phyloP scores from a whole-genome alignment of 495 filamentous ascomycete species.

The Podospora pseudoanserina region DNA sequence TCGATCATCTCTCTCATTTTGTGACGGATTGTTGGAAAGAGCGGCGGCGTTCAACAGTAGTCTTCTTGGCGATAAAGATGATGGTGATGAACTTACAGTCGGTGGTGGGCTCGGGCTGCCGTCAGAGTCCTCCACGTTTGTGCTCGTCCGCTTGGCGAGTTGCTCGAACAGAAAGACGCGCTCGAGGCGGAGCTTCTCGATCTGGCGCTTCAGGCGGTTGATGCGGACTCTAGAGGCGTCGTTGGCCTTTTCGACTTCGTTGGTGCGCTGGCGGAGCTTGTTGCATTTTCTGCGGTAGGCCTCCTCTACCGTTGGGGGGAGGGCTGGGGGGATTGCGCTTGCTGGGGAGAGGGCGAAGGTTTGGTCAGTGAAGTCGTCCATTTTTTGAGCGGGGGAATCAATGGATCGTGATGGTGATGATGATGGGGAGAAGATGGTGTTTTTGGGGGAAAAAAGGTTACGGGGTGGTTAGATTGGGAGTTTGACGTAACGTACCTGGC shows the following conservation, averaged over 20 bases:
- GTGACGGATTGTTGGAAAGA: not conserved
- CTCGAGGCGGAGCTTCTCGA: slow-evolving; percentile 90
- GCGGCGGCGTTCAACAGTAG: slow-evolving; percentile 5
- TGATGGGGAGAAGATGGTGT: not conserved
- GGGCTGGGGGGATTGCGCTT: slow-evolving; percentile 52
- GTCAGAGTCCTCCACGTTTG: slow-evolving; percentile 71
- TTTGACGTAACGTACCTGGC: slow-evolving; percentile 25
- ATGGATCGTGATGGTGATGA: not conserved
- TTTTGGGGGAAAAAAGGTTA: not conserved
- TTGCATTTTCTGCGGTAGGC: slow-evolving; percentile 97
- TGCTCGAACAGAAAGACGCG: slow-evolving; percentile 85
- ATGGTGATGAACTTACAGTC: slow-evolving; percentile 50
- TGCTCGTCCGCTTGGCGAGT: slow-evolving; percentile 77
- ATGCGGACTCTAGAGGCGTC: slow-evolving; percentile 74
- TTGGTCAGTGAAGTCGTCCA: slow-evolving; percentile 5
- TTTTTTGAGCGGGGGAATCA: not conserved
- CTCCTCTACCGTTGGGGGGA: slow-evolving; percentile 92
- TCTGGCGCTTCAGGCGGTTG: slow-evolving; percentile 71
- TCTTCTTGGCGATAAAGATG: slow-evolving; percentile 9
- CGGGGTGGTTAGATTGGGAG: not conserved
- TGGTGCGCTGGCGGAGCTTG: slow-evolving; percentile 84
- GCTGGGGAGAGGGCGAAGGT: slow-evolving; percentile 29
- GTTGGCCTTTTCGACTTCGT: slow-evolving; percentile 85
- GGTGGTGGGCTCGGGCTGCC: slow-evolving; percentile 68
- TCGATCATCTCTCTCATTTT: not conserved